phyloP scores from a whole-genome alignment of 2,329 filamentous ascomycete species.

The Lasiodiplodia theobromae region DNA sequence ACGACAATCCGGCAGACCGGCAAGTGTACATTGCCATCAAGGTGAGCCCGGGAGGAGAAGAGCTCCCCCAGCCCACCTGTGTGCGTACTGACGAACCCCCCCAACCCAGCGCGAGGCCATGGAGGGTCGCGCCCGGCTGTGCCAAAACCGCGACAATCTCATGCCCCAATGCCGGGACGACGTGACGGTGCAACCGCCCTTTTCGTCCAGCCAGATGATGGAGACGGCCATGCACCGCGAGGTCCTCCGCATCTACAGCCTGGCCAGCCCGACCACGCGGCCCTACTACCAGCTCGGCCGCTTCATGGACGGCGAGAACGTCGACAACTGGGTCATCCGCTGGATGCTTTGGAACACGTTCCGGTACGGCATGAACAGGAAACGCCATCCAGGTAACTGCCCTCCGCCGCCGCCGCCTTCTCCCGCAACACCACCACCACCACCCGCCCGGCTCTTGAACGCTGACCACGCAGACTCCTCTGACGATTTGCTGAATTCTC shows the following conservation, averaged over 20 bases:
- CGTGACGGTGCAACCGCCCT: conserved; percentile 43
- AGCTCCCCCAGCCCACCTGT: too few species aligned
- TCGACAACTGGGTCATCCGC: conserved; percentile 58
- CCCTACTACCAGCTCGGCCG: conserved; percentile 52
- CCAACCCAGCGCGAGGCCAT: conserved; percentile 11
- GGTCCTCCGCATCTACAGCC: conserved; percentile 50
- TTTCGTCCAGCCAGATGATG: conserved; percentile 55
- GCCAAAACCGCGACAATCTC: conserved; percentile 8
- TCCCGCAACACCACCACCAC: too few species aligned
- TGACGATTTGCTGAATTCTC: background rate
- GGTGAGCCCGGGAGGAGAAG: conserved; percentile 38
- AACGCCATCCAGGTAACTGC: background rate
- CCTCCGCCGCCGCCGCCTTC: too few species aligned
- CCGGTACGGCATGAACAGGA: conserved; percentile 43
- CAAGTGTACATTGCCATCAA: conserved; percentile 52
- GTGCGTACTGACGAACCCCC: background rate
- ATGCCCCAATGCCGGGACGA: conserved; percentile 36
- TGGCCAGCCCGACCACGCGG: conserved; percentile 47
- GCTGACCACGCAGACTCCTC: background rate
- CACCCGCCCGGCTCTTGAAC: background rate
- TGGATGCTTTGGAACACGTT: conserved; percentile 62
- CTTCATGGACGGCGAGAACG: conserved; percentile 48
- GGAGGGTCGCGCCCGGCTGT: conserved; percentile 4
- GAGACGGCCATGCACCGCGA: conserved; percentile 56
- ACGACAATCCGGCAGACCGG: conserved; percentile 43